Percentiles rank a stretch among this genome's conserved stretches.
Conservation (phyloP, 202 grass and related monocot species). For the Sporobolus alterniflorus region DNA sequence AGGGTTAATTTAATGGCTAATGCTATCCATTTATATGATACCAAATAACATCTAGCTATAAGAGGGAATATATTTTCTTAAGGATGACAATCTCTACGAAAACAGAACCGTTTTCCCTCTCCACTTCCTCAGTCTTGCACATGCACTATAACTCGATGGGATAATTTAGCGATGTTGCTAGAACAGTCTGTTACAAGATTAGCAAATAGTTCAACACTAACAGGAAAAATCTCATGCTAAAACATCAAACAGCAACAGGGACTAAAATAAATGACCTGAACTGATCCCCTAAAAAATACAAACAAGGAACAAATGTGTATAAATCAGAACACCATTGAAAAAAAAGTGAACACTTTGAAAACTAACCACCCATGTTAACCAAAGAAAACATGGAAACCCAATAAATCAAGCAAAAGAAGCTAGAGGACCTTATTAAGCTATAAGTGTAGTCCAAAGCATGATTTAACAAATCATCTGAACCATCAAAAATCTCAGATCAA, state of each 20-base stretch:
- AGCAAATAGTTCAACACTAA: background rate
- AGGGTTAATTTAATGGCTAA: background rate
- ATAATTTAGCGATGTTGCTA: background rate
- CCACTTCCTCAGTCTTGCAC: background rate
- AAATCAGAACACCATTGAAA: background rate
- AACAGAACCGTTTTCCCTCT: background rate
- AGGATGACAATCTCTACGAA: background rate
- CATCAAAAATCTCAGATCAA: background rate
- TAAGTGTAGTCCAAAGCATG: background rate
- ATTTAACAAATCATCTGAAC: background rate
- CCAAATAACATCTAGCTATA: background rate
- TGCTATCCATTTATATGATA: background rate
- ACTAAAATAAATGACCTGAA: conserved; percentile 1
- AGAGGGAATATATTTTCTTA: background rate
- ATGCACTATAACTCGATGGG: background rate
- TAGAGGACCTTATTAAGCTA: background rate
- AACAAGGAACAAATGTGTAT: too few species aligned
- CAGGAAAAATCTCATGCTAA: background rate
- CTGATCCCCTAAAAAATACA: too few species aligned
- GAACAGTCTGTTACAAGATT: background rate
- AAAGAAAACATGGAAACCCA: background rate
- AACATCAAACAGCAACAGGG: background rate
- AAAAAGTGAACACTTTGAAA: background rate
- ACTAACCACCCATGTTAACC: background rate
- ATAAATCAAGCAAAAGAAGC: background rate